phyloP scores from a whole-genome alignment of 164 flowering plant genomes.

The Protea cynaroides region DNA sequence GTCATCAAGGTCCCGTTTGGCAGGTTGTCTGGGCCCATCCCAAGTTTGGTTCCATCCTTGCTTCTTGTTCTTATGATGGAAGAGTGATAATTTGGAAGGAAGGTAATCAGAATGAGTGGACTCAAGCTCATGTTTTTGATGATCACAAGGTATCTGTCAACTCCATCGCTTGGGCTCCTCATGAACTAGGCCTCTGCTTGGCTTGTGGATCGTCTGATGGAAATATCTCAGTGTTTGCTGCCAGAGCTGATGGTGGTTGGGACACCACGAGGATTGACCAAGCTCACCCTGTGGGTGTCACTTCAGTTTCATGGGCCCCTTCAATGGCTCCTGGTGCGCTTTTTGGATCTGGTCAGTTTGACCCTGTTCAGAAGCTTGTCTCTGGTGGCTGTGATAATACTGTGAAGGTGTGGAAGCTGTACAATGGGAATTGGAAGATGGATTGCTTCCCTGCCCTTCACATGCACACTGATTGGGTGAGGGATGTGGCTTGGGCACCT shows the following conservation, averaged over 20 bases:
- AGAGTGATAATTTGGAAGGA: conserved; percentile 44
- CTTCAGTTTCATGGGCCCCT: conserved; percentile 56
- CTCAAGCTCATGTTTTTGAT: conserved; percentile 34
- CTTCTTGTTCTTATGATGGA: conserved; percentile 43
- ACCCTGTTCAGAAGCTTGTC: conserved; percentile 41
- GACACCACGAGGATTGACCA: conserved; percentile 38
- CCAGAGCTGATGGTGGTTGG: conserved; percentile 44
- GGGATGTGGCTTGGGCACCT: conserved; percentile 59
- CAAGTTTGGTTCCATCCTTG: conserved; percentile 35
- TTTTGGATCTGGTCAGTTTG: conserved; percentile 30
- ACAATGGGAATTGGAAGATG: conserved; percentile 46
- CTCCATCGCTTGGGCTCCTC: conserved; percentile 52
- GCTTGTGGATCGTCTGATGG: conserved; percentile 58
- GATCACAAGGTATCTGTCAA: conserved; percentile 50
- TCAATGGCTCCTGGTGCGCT: conserved; percentile 40
- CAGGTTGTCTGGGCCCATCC: conserved; percentile 48
- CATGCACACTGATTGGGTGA: conserved; percentile 48
- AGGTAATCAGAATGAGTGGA: conserved; percentile 36
- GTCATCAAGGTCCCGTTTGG: conserved; percentile 49
- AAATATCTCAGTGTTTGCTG: conserved; percentile 42
- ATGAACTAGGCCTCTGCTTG: conserved; percentile 42
- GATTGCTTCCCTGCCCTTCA: conserved; percentile 55
- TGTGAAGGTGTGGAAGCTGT: conserved; percentile 48
- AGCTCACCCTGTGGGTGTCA: conserved; percentile 52
- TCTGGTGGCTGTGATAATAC: conserved; percentile 53